A percentile compares a stretch with the other conserved stretches of the same genome.
Evolutionary conservation across 2,329 filamentous ascomycete genomes (phyloP).

Genomic region (Aureobasidium zeae): DNA sequence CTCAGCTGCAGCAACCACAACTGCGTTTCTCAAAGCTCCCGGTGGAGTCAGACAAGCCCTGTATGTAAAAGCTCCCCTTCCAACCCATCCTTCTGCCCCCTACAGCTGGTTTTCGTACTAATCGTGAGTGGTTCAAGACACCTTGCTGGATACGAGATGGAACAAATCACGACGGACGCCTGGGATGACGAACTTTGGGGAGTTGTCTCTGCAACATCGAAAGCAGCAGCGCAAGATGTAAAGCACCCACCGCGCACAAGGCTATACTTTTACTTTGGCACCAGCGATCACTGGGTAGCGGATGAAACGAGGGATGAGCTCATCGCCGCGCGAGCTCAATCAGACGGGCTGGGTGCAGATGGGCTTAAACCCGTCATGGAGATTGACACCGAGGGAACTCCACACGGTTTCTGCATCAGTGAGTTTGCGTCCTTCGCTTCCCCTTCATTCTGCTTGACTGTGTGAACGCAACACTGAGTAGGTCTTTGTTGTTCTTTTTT

Average conservation of each 20-base stretch:
- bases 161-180: constrained; percentile 45
- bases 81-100: neutral
- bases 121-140: constrained; percentile 33
- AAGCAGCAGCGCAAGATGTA: neutral
- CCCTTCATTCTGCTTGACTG: neutral
- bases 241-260: constrained; percentile 29
- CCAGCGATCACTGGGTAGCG: constrained; percentile 54
- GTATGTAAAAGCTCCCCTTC: constrained; percentile 23
- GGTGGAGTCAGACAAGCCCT: constrained; percentile 47
- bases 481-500: too few species aligned
- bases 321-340: constrained; percentile 35
- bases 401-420: constrained; percentile 53
- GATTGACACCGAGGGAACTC: constrained; percentile 45
- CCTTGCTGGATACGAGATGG: constrained; percentile 51
- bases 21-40: constrained; percentile 41
- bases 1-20: constrained; percentile 40
- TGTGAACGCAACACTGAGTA: neutral
- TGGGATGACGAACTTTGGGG: constrained; percentile 55
- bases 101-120: neutral
- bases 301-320: constrained; percentile 48
- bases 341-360: constrained; percentile 23
- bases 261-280: constrained; percentile 51
- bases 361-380: constrained; percentile 43
- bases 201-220: too few species aligned
- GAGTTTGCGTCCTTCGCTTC: constrained; percentile 27